These are phyloP conservation scores for Ascochyta koolunga DNA, from an alignment of 2,329 filamentous ascomycete species.

Conservation along the genomic window DNA sequence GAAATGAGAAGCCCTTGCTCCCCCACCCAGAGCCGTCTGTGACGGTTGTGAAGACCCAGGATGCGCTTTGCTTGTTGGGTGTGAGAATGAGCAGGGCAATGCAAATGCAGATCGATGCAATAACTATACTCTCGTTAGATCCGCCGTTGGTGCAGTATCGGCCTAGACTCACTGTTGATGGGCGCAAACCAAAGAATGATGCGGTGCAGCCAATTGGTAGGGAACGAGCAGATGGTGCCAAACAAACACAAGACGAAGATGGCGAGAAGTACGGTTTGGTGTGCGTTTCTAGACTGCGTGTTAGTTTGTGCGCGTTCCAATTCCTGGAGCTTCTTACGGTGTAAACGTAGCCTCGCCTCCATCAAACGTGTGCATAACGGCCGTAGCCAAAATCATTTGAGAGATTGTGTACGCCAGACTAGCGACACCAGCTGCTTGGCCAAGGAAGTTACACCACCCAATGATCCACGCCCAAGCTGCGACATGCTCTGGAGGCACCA, in stretches of 20 bases:
- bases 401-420: conserved; percentile 68
- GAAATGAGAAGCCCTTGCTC: conserved; percentile 65
- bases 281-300: conserved; percentile 54
- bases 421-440: conserved; percentile 67
- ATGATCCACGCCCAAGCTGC: conserved; percentile 70
- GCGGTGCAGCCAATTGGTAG: conserved; percentile 64
- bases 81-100: conserved; percentile 64
- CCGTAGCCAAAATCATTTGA: conserved; percentile 67
- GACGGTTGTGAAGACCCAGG: conserved; percentile 67
- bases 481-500: conserved; percentile 65
- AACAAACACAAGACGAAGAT: conserved; percentile 62
- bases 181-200: conserved; percentile 70
- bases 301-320: conserved; percentile 2
- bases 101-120: conserved; percentile 66
- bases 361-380: conserved; percentile 65
- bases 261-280: conserved; percentile 64
- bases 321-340: conserved; percentile 55
- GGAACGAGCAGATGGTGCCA: conserved; percentile 67
- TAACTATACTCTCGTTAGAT: conserved; percentile 45
- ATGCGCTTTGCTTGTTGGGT: conserved; percentile 63
- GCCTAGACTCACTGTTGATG: conserved; percentile 60
- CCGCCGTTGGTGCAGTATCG: not conserved
- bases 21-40: conserved; percentile 69
- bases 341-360: conserved; percentile 60
- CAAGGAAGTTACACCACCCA: conserved; percentile 71